Conservation (phyloP, 192 early-diverging fungal species). For the Coemansia sp. region DNA sequence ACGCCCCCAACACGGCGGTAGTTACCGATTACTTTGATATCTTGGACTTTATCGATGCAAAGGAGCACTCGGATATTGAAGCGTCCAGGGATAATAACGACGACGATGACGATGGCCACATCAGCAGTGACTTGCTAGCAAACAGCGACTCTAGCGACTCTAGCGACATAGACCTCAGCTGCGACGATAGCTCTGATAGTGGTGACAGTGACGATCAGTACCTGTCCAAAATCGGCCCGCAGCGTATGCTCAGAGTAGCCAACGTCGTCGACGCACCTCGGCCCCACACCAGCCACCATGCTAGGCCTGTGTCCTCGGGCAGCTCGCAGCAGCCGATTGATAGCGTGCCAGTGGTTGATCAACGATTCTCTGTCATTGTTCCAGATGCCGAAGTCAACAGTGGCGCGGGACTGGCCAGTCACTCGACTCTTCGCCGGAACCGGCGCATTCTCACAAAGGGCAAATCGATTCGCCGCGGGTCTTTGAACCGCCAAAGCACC, state of each 20-base stretch:
- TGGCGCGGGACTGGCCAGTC: not conserved
- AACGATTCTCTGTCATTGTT: not conserved
- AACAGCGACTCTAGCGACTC: slow-evolving; percentile 32
- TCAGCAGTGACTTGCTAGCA: slow-evolving; percentile 47
- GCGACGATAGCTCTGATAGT: slow-evolving; percentile 1
- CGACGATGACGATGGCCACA: slow-evolving; percentile 48
- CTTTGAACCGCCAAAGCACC: not conserved
- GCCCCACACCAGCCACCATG: not conserved
- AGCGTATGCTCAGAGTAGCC: slow-evolving; percentile 14
- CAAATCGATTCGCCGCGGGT: slow-evolving; percentile 12
- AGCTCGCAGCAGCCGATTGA: not conserved
- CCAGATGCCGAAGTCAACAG: not conserved
- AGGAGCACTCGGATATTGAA: not conserved
- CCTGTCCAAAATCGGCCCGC: slow-evolving; percentile 19
- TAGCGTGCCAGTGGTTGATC: not conserved
- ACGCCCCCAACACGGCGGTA: slow-evolving; percentile 4
- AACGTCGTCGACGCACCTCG: slow-evolving; percentile 17
- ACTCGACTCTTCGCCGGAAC: slow-evolving; percentile 40
- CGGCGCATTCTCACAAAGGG: slow-evolving; percentile 34
- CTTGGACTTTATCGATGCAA: slow-evolving; percentile 36
- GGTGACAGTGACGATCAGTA: slow-evolving; percentile 42
- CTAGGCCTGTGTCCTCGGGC: not conserved
- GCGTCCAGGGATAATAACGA: not conserved
- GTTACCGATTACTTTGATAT: slow-evolving; percentile 49
- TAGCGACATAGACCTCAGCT: slow-evolving; percentile 27